Evolutionary conservation across 306 rosid species (phyloP).

Genomic region (Corylus americana): DNA sequence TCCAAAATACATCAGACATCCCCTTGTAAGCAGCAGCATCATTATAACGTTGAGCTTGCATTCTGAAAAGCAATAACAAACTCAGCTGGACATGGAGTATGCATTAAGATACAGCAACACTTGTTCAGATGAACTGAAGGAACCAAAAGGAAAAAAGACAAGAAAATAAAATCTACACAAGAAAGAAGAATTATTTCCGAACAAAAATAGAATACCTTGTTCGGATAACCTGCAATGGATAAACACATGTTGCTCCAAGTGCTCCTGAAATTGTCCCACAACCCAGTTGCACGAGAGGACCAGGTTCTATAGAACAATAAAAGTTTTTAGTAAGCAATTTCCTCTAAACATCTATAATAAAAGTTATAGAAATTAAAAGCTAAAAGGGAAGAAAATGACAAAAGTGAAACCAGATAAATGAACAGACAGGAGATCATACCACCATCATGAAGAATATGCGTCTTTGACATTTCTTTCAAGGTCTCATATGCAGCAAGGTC

Average conservation of each 20-base stretch:
- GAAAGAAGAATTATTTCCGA: background rate
- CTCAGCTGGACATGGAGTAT: conserved; percentile 6
- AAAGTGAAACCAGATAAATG: background rate
- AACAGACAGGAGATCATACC: conserved; percentile 42
- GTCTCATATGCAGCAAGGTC: conserved; percentile 92
- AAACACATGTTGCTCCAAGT: conserved; percentile 94
- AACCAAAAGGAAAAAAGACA: conserved; percentile 15
- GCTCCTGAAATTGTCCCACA: conserved; percentile 96
- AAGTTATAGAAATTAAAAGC: background rate
- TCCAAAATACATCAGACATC: conserved; percentile 84
- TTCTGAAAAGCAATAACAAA: conserved; percentile 49
- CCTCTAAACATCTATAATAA: too few relatives aligned
- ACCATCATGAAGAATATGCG: conserved; percentile 64
- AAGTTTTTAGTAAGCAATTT: too few relatives aligned
- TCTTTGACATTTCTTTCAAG: conserved; percentile 86
- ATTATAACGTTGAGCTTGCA: conserved; percentile 76
- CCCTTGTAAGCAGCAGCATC: conserved; percentile 49
- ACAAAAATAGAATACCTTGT: conserved; percentile 63
- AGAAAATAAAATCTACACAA: background rate
- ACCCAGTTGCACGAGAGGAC: conserved; percentile 86
- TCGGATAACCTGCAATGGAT: conserved; percentile 88
- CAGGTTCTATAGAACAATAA: conserved; percentile 62
- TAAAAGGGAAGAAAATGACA: conserved; percentile 28
- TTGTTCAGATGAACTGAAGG: too few relatives aligned
- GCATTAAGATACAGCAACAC: too few relatives aligned